Base-by-base conservation (phyloP, 495 filamentous ascomycete genomes). In the Lasiosphaeria hispida region DNA sequence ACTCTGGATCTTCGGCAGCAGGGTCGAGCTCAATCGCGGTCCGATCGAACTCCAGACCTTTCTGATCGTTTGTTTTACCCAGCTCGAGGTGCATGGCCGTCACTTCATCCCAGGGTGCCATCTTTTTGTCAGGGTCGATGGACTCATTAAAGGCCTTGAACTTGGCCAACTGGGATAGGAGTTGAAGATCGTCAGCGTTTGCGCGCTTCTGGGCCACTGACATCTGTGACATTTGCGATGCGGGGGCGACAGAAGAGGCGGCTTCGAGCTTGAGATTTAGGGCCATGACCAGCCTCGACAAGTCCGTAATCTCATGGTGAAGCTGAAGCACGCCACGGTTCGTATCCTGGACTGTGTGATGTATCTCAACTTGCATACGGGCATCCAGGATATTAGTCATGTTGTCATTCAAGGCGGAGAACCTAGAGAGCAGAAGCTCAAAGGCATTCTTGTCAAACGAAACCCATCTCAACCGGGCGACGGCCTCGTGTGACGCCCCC, bases 91-190 rank as follows among this genome's bases (percentile, higher is more conserved):
- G 69, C 55, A 63, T 68, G 5, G 60, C 64, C 1, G 69, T 66
- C 2, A 60, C 68, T 23, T 68, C 62, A 39, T 72, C 70, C 59
- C 55, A 66, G 6, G 66, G 59, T 9, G 55, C 23, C 23, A 30
- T 53, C 37, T 61, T 67, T 40, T 50, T 66, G 47, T 63, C 57
- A 8, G 64, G 61, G 36, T 77, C 73, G 45, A 78, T 71, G 15
- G 72, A 69, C 61, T 75, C 66, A 54, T 76, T 78, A 59, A 78
- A 78, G 10, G 74, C 75, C 63, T 78, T 78, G 70, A 78, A 78
- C 60, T 74, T 73, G 59, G 75, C 75, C 13, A 78, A 64, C 55
- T 75, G 66, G 4, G 73, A 69, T 33, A 78, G 49, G 2, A 72
- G 61, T 54, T 75, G 63, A 13, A 71, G 65, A 1, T 67, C 66